These are phyloP conservation scores for Bolboschoenoplectus hybrid DNA, from an alignment of 202 grass and related monocot genomes.

Conservation along the genomic window DNA sequence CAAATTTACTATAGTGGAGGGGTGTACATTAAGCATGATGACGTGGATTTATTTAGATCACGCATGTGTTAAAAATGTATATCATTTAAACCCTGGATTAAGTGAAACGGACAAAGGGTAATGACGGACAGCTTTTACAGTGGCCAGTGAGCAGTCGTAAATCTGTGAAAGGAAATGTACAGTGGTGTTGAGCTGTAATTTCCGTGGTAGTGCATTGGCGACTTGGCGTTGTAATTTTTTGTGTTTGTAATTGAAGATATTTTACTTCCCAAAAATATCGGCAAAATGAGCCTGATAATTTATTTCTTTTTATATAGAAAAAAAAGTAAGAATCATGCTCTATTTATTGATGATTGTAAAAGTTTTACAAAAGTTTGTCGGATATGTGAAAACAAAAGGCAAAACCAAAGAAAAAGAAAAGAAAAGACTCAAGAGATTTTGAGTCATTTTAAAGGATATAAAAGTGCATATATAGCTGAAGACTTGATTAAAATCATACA, in stretches of 20 bases:
- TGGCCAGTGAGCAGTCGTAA: neutral
- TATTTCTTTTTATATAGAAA: neutral
- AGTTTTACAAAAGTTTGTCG: neutral
- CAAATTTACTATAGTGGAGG: neutral
- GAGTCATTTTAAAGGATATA: no score
- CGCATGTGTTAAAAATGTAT: no score
- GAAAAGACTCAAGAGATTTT: no score
- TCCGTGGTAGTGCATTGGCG: neutral
- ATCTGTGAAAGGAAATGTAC: neutral
- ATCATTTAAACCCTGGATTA: neutral
- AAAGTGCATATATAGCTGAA: no score
- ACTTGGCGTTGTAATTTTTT: neutral
- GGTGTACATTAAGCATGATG: neutral
- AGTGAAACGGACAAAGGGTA: slow-evolving; percentile 22
- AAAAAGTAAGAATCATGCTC: neutral
- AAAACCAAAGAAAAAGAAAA: no score
- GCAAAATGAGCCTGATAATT: neutral
- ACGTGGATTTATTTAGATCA: neutral
- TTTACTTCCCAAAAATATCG: neutral
- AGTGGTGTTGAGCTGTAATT: neutral
- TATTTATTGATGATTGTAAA: neutral
- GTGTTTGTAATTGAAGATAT: neutral
- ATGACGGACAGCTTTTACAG: slow-evolving; percentile 31
- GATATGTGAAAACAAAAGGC: neutral
- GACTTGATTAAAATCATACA: no score